These are phyloP conservation scores for Ceratocystis colombiana DNA, from an alignment of 2,329 filamentous ascomycete genomes.

Conservation along the genomic window DNA sequence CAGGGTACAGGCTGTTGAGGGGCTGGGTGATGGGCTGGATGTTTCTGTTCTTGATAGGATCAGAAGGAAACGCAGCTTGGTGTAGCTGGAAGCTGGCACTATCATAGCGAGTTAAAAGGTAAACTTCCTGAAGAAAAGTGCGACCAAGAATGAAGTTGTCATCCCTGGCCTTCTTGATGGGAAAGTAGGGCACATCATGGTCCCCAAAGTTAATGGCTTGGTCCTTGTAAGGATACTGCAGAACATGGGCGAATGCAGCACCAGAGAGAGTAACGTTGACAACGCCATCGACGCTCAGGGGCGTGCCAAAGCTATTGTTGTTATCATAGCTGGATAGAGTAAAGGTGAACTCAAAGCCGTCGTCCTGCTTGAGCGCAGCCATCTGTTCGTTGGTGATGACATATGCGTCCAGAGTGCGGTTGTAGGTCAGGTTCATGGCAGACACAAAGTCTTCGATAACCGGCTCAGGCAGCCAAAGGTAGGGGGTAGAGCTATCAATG, in stretches of 20 bases:
- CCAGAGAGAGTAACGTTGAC: conserved; percentile 48
- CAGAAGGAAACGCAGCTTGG: conserved; percentile 44
- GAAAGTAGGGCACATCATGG: conserved; percentile 51
- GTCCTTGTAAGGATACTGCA: conserved; percentile 43
- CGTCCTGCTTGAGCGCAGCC: conserved; percentile 36
- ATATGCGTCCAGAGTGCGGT: conserved; percentile 54
- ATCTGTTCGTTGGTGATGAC: conserved; percentile 51
- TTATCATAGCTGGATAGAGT: conserved; percentile 47
- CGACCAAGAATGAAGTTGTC: conserved; percentile 54
- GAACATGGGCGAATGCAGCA: conserved; percentile 41
- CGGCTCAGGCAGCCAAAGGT: conserved; percentile 50
- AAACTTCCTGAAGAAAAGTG: conserved; percentile 60
- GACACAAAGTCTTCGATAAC: conserved; percentile 56
- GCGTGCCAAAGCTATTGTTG: conserved; percentile 42
- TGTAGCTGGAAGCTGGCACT: conserved; percentile 44
- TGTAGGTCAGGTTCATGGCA: conserved; percentile 54
- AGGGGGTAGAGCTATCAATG: conserved; percentile 56
- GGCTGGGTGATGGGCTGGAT: conserved; percentile 35
- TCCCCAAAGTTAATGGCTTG: conserved; percentile 38
- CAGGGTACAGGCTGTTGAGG: conserved; percentile 40
- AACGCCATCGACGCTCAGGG: conserved; percentile 41
- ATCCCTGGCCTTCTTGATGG: conserved; percentile 47
- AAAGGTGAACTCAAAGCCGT: conserved; percentile 46
- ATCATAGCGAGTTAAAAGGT: conserved; percentile 49
- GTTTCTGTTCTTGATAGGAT: conserved; percentile 35